These are phyloP conservation scores for Leccinum fallax DNA, from an alignment of 1,284 basidiomycete species.

Conservation along the genomic window DNA sequence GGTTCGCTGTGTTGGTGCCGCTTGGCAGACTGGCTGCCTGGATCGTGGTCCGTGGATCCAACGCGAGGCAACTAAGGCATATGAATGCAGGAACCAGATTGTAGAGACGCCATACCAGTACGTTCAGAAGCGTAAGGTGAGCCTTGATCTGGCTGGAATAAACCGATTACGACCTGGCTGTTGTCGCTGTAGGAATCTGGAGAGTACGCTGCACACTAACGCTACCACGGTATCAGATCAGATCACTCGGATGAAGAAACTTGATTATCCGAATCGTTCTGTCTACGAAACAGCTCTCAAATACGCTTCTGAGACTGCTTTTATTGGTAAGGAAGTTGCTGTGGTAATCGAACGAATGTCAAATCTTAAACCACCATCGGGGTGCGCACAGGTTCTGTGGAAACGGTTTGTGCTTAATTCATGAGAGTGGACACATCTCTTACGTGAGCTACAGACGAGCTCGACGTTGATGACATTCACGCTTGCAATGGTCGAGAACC, in stretches of 20 bases:
- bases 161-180: neutral
- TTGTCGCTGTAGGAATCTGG: neutral
- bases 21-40: neutral
- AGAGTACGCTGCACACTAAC: neutral
- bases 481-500: constrained; percentile 38
- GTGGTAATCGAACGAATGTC: too few species aligned
- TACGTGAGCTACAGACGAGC: constrained; percentile 8
- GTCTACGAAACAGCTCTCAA: constrained; percentile 15
- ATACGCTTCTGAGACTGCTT: constrained; percentile 5
- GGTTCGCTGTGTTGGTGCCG: too few species aligned
- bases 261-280: neutral
- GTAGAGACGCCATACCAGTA: neutral
- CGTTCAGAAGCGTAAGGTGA: neutral
- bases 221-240: constrained; percentile 12
- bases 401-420: constrained; percentile 12
- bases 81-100: neutral
- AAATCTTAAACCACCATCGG: neutral
- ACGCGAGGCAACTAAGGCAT: neutral
- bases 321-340: constrained; percentile 8
- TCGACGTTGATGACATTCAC: constrained; percentile 27
- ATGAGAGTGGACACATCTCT: neutral
- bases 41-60: neutral
- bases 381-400: constrained; percentile 7
- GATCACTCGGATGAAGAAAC: constrained; percentile 11
- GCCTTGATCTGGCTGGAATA: neutral